Evolutionary conservation across 1,284 basidiomycete genomes (phyloP).

Genomic region (Boletus hoseneyae): DNA sequence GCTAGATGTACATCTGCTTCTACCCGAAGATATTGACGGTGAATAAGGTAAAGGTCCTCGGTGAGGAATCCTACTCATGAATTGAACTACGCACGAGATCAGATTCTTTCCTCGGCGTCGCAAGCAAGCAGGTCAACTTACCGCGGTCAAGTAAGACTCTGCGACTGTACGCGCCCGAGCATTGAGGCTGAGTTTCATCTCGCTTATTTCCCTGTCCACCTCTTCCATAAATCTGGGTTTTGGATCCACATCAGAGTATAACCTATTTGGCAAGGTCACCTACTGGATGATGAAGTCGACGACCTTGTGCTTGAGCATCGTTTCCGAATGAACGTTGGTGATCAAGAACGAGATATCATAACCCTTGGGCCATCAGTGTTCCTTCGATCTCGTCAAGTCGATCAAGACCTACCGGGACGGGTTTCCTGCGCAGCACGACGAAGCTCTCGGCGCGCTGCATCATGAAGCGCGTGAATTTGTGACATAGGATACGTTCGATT

Average conservation of each 20-base stretch:
- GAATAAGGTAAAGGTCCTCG: slow-evolving; percentile 13
- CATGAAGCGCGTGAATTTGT: slow-evolving; percentile 99
- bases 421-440: slow-evolving; percentile 92
- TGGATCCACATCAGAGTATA: background rate
- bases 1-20: slow-evolving; percentile 19
- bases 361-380: slow-evolving; percentile 50
- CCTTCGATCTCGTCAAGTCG: slow-evolving; percentile 4
- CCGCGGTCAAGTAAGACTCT: slow-evolving; percentile 80
- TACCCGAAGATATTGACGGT: slow-evolving; percentile 17
- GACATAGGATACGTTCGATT: slow-evolving; percentile 95
- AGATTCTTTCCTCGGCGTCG: background rate
- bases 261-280: slow-evolving; percentile 17
- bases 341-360: slow-evolving; percentile 99
- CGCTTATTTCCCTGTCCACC: slow-evolving; percentile 89
- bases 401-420: slow-evolving; percentile 70
- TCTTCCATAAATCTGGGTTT: slow-evolving; percentile 90
- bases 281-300: slow-evolving; percentile 99
- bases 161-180: slow-evolving; percentile 97
- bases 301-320: slow-evolving; percentile 99
- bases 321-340: slow-evolving; percentile 95
- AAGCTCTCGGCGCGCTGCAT: slow-evolving; percentile 98
- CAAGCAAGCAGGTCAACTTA: slow-evolving; percentile 37
- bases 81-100: slow-evolving; percentile 19
- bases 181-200: slow-evolving; percentile 90
- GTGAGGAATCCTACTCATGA: slow-evolving; percentile 13